Evolutionary conservation across 441 rosid genomes (phyloP).

Genomic region (Eruca vesicaria): DNA sequence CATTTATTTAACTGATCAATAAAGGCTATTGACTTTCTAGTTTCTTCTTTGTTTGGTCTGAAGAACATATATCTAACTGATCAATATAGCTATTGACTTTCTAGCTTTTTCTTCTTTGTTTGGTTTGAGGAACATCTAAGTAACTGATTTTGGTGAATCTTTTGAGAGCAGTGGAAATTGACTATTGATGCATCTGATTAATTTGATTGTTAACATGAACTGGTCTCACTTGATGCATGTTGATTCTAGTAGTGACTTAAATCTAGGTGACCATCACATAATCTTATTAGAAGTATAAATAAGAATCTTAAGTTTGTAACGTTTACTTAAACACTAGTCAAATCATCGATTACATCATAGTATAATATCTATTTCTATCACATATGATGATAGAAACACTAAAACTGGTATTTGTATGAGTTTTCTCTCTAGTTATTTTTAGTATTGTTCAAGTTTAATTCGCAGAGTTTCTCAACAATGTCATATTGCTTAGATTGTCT

Average conservation of each 20-base stretch:
- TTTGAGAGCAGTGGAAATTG: background rate
- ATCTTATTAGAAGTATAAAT: too few relatives aligned
- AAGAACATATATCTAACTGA: conserved; percentile 44
- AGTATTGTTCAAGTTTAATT: background rate
- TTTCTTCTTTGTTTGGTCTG: background rate
- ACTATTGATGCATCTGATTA: background rate
- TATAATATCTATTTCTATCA: too few relatives aligned
- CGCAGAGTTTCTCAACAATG: background rate
- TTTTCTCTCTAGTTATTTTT: background rate
- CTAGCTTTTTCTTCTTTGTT: background rate
- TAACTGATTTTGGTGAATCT: conserved; percentile 40
- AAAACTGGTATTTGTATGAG: background rate
- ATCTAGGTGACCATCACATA: background rate
- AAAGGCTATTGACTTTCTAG: too few relatives aligned
- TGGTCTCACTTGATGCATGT: background rate
- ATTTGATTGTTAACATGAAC: background rate
- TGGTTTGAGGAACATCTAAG: background rate
- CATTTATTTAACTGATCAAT: too few relatives aligned
- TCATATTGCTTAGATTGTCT: background rate
- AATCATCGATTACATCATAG: too few relatives aligned
- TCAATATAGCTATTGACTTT: conserved; percentile 37
- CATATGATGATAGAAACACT: too few relatives aligned
- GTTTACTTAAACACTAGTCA: too few relatives aligned
- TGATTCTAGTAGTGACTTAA: background rate
- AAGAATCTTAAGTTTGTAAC: too few relatives aligned